Conservation (phyloP, 345 rosid species). For the Salix viminalis region DNA sequence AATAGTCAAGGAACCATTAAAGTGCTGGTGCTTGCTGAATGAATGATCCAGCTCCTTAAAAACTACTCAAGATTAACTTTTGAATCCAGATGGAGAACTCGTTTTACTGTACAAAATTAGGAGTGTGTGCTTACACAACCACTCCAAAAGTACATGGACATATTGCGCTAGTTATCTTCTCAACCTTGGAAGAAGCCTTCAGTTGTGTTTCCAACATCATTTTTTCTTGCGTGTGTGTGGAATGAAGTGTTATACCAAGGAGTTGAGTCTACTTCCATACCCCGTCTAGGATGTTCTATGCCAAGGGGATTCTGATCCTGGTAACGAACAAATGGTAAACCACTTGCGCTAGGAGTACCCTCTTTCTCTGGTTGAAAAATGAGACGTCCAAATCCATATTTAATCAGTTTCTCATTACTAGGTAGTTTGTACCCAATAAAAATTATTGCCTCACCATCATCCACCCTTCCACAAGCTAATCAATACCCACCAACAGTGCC, state of each 20-base stretch:
- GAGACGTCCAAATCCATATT: no score
- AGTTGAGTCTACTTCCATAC: not conserved
- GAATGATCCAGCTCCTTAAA: conserved; percentile 11
- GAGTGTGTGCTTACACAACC: no score
- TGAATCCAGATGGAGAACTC: not conserved
- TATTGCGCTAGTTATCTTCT: not conserved
- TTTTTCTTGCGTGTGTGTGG: no score
- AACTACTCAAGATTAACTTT: not conserved
- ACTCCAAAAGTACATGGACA: no score
- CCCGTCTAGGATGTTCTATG: not conserved
- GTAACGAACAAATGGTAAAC: no score
- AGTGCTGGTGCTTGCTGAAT: conserved; percentile 72
- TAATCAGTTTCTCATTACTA: no score
- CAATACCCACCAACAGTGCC: not conserved
- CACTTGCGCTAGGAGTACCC: no score
- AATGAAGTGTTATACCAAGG: not conserved
- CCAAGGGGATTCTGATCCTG: no score
- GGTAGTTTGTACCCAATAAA: not conserved
- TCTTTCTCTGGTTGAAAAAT: no score
- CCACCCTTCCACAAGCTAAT: not conserved
- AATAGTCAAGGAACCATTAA: conserved; percentile 91
- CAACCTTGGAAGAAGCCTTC: not conserved
- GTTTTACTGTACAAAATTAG: not conserved
- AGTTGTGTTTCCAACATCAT: not conserved
- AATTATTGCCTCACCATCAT: not conserved